Evolutionary conservation across 495 filamentous ascomycete species (phyloP).

Genomic region (Extremus antarcticus): DNA sequence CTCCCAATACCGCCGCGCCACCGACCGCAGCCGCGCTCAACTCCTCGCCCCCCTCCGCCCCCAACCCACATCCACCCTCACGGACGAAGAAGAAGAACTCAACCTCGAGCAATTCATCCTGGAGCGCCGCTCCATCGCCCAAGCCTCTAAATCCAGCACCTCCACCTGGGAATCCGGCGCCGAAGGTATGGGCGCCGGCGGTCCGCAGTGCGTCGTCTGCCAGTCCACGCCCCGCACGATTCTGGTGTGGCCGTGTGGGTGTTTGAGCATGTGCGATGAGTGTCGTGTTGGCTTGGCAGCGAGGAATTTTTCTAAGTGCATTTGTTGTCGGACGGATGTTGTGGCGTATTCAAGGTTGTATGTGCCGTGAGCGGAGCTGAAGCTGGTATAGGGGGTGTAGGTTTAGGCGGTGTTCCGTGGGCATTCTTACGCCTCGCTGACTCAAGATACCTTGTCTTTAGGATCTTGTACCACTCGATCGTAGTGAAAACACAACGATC

Average conservation of each 20-base stretch:
- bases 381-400: too few species aligned
- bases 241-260: conserved; percentile 93
- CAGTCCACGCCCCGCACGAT: conserved; percentile 78
- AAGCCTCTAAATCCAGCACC: conserved; percentile 12
- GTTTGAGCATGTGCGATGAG: conserved; percentile 87
- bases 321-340: conserved; percentile 81
- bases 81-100: conserved; percentile 64
- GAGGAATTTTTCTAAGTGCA: conserved; percentile 93
- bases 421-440: too few species aligned
- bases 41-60: conserved; percentile 41
- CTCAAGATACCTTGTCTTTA: too few species aligned
- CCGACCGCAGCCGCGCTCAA: conserved; percentile 53
- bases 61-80: conserved; percentile 20
- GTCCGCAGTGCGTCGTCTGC: conserved; percentile 88
- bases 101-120: conserved; percentile 77
- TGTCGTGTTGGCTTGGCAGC: conserved; percentile 86
- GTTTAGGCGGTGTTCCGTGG: too few species aligned
- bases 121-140: conserved; percentile 12
- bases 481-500: too few species aligned
- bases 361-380: conserved; percentile 56
- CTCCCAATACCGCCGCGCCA: conserved; percentile 55
- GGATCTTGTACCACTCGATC: too few species aligned
- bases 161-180: conserved; percentile 55
- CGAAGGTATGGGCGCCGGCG: conserved; percentile 57
- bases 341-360: conserved; percentile 80